Base-by-base conservation (phyloP, 1,284 basidiomycete genomes). In the Microbotryum violaceum region DNA sequence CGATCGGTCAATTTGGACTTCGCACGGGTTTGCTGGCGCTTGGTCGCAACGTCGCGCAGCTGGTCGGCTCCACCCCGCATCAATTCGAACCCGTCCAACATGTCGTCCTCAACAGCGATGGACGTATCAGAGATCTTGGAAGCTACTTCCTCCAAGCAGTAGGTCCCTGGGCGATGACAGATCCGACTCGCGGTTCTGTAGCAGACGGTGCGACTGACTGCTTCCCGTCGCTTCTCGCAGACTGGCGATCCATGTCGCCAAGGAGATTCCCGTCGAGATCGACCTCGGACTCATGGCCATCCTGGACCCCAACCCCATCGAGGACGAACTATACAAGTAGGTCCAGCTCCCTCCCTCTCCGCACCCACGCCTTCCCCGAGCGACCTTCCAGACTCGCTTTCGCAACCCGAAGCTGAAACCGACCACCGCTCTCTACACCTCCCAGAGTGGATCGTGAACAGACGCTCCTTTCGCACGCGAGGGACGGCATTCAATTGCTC, bases 301-400 rank as follows among this genome's bases (percentile, higher is more conserved):
- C 1, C 90, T 89, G 61, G 94, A 98, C 78, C 81, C 82, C 7
- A 93, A 91, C 74, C 84, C 89, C 4, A 83, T 92, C 65, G 88
- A 94, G 74, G 79, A 82, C 46, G 85, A 87, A 60, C 82, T 80
- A 68, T 91, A 93, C 79, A 78, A 80, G 87, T 89, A 68, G 70
- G 84, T 76, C 23, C 20, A 8, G 31, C 31, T 25, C 29, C 9
- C 23, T n/a, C 10, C 16, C 49, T 6, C 10, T 21, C 16, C 14
- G 10, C 4, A 21, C 10, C 46, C 9, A 47, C 6, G 1, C 21
- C 46, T 20, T 20, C 7, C 46, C 18, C 21, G 46, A 47, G 46
- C 46, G 46, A 20, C 18, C 1, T 20, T 33, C 31, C 54, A 7
- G 25, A 25, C 20, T n/a, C 50, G 23, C 23, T 18, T 33, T 46